Conservation (phyloP, 805 yeast genomes). For the Kodamaea nitidulidarum region DNA sequence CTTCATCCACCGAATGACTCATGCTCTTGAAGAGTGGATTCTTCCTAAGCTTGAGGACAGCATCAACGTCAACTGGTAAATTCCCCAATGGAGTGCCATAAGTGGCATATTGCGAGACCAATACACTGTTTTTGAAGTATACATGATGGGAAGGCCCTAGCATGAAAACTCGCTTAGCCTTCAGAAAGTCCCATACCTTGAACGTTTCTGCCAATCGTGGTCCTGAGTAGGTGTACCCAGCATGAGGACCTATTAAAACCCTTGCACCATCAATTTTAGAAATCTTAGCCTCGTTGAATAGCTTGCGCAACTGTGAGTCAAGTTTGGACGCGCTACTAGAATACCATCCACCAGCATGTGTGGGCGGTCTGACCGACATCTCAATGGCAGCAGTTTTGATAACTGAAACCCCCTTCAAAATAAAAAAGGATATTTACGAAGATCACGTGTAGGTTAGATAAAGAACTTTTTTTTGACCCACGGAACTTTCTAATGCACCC, state of each 20-base stretch:
- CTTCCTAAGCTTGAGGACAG: constrained; percentile 31
- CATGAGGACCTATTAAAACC: constrained; percentile 57
- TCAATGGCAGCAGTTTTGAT: no score
- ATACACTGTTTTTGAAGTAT: constrained; percentile 61
- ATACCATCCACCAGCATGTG: constrained; percentile 95
- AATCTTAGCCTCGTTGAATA: constrained; percentile 37
- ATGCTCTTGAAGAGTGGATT: constrained; percentile 48
- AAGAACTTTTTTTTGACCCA: background rate
- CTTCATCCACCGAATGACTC: constrained; percentile 61
- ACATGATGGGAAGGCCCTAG: constrained; percentile 94
- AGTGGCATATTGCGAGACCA: constrained; percentile 46
- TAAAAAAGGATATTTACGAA: no score
- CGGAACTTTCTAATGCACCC: no score
- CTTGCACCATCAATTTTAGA: constrained; percentile 32
- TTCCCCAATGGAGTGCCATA: constrained; percentile 85
- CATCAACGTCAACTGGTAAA: constrained; percentile 58
- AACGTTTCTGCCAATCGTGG: constrained; percentile 73
- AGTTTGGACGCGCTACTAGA: constrained; percentile 42
- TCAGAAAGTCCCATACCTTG: constrained; percentile 58
- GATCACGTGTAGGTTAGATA: constrained; percentile 2
- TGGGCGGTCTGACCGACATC: constrained; percentile 51
- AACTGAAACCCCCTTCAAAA: no score
- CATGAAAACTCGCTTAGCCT: constrained; percentile 62
- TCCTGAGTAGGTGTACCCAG: constrained; percentile 87
- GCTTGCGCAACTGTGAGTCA: constrained; percentile 46